phyloP scores from a whole-genome alignment of 257 asterid species.

The Nicotiana attenuata region DNA sequence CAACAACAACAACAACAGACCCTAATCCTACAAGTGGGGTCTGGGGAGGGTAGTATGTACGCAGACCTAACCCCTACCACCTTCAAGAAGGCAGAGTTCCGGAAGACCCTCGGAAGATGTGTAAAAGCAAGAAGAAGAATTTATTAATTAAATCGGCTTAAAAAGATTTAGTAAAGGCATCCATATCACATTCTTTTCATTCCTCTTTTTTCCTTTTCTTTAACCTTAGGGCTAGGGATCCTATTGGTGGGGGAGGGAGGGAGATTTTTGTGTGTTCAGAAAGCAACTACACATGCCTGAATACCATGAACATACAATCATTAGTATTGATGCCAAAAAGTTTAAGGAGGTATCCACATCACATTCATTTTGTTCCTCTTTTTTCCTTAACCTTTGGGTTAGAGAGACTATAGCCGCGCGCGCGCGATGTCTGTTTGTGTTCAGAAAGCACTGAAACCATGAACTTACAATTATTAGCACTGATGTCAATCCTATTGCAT shows the following conservation, averaged over 20 bases:
- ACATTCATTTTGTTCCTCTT: neutral
- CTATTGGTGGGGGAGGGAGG: neutral
- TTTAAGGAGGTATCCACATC: neutral
- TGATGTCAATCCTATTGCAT: slow-evolving; percentile 90
- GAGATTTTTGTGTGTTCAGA: neutral
- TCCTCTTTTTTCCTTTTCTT: neutral
- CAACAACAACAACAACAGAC: no score
- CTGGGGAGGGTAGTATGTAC: no score
- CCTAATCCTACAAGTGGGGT: no score
- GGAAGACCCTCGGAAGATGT: no score
- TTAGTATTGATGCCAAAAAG: slow-evolving; percentile 67
- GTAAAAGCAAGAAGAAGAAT: neutral
- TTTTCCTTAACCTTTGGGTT: neutral
- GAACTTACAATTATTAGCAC: slow-evolving; percentile 84
- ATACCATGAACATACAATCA: slow-evolving; percentile 51
- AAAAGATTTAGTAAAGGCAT: slow-evolving; percentile 10
- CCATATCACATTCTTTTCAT: neutral
- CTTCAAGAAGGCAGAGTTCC: no score
- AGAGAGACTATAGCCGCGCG: neutral
- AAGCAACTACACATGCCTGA: neutral
- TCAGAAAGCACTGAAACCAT: slow-evolving; percentile 2
- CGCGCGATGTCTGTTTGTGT: neutral
- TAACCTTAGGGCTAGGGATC: neutral
- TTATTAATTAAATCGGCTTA: slow-evolving; percentile 5
- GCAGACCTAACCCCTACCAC: no score